These are phyloP conservation scores for Phytophthora fragariae DNA, from an alignment of 352 stramenopile genomes.

Conservation along the genomic window DNA sequence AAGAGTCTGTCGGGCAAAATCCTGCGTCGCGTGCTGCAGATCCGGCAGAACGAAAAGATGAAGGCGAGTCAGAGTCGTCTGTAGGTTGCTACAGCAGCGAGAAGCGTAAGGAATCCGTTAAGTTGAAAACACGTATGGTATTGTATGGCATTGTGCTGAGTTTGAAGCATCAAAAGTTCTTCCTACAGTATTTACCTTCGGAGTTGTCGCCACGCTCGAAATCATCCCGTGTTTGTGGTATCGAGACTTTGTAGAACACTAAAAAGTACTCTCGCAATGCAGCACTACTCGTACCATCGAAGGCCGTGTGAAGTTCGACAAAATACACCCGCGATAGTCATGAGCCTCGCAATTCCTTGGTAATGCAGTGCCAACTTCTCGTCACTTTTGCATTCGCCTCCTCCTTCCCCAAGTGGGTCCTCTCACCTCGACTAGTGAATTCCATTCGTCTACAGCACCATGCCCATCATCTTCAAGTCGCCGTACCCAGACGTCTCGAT, in stretches of 20 bases:
- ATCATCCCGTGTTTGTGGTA: background rate
- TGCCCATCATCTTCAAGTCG: conserved; percentile 54
- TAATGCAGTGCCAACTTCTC: background rate
- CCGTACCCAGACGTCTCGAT: conserved; percentile 38
- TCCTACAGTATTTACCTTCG: background rate
- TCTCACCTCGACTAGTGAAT: conserved; percentile 8
- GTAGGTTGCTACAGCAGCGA: conserved; percentile 12
- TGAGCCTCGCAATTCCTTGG: background rate
- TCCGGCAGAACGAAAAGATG: conserved; percentile 44
- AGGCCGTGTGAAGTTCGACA: background rate
- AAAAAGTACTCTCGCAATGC: background rate
- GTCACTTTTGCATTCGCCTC: conserved; percentile 31
- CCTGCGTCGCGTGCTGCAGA: conserved; percentile 82
- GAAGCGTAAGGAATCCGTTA: background rate
- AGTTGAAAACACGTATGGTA: conserved; percentile 9
- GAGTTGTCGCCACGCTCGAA: background rate
- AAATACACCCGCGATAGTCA: background rate
- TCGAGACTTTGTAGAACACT: background rate
- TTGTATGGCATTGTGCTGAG: conserved; percentile 4
- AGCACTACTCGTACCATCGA: background rate
- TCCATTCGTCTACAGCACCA: conserved; percentile 8
- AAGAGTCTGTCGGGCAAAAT: conserved; percentile 95
- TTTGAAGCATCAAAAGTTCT: background rate
- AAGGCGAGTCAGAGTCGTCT: conserved; percentile 38
- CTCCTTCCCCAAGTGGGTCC: background rate